Base-by-base conservation (phyloP, 2,329 filamentous ascomycete species). In the Apiospora saccharicola region DNA sequence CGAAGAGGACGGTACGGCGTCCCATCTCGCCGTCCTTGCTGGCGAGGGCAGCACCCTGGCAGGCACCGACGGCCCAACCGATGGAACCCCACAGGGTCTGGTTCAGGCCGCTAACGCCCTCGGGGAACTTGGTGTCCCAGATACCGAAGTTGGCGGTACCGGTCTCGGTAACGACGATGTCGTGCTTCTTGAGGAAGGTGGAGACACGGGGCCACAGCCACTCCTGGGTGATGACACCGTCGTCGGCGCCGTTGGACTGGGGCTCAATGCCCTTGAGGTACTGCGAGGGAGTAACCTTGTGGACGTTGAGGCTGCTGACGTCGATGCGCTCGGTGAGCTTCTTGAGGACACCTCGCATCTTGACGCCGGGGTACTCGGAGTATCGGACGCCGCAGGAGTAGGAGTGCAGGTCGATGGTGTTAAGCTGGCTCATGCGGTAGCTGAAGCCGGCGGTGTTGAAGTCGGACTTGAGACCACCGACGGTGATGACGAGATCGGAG, bases 131-230 rank as follows among this genome's bases (percentile, higher is more conserved):
- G 5, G 94, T 95, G 72, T 95, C 93, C 90, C 93, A 94, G 77
- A 96, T 93, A 71, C 95, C 95, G 80, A 97, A 96, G 83, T 95
- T 96, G 72, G 94, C 87, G 0, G 95, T 98, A 51, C 94, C 95
- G 2, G 94, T 97, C 81, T 97, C 95, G 0, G 94, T 96, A 69
- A 97, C 89, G 71, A 98, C 86, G 72, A 97, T 90, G 78, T 98
- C 95, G 67, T 91, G 87, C 71, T 91, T 85, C 71, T 88, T 86
- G 13, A 97, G 84, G 86, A 93, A 97, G 74, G 91, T 86, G 49
- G 93, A 91, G 22, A 96, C 85, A 51, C 88, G 89, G 0, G 93
- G 92, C 94, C 94, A 97, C 80, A 97, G 88, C 86, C 89, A 94
- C 22, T 88, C 87, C 80, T 95, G 93, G 13, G 88, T 91, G 79